Conservation (phyloP, 257 asterid species). For the Paraleonurus japonicus region DNA sequence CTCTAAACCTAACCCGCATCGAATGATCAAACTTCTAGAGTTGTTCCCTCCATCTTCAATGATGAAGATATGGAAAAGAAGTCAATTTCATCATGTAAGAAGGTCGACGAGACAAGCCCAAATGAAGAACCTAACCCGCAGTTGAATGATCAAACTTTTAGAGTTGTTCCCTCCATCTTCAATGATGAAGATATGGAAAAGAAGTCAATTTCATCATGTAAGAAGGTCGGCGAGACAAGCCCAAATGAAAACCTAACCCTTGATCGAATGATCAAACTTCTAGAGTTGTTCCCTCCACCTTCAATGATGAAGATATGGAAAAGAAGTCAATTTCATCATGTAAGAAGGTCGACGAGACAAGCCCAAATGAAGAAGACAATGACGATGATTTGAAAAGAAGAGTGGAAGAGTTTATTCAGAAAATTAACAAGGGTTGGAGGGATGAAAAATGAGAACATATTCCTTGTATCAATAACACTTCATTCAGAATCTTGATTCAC, state of each 20-base stretch:
- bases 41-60: constrained; percentile 2
- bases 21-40: constrained; percentile 2
- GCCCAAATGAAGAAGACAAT: constrained; percentile 21
- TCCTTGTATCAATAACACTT: constrained; percentile 13
- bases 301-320: not conserved
- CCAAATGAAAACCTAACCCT: constrained; percentile 24
- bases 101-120: too few species aligned
- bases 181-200: not conserved
- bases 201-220: too few species aligned
- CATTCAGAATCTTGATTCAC: not conserved
- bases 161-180: constrained; percentile 8
- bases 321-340: too few species aligned
- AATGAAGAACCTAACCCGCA: constrained; percentile 27
- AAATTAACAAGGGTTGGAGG: constrained; percentile 47
- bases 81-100: too few species aligned
- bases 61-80: not conserved
- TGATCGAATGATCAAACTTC: constrained; percentile 8
- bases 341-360: too few species aligned
- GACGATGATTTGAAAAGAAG: constrained; percentile 47
- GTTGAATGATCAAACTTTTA: not conserved
- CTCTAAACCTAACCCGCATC: constrained; percentile 31
- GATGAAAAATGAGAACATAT: constrained; percentile 35
- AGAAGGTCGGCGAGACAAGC: not conserved
- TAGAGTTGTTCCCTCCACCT: constrained; percentile 6
- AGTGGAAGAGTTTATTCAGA: constrained; percentile 55